These are phyloP conservation scores for Baeospora myosura DNA, from an alignment of 1,284 basidiomycete species.

Conservation along the genomic window DNA sequence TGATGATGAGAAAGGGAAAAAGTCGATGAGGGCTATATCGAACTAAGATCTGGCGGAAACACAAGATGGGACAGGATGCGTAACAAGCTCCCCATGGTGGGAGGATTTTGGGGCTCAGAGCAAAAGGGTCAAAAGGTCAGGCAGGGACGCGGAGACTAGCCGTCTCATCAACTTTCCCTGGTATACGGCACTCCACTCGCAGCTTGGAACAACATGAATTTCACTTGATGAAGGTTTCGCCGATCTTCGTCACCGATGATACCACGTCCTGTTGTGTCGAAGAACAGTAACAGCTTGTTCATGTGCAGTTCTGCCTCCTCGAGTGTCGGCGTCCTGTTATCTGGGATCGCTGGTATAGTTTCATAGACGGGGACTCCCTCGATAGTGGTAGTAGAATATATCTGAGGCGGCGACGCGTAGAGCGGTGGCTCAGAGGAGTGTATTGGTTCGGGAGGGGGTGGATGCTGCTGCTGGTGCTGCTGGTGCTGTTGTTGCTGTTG, in stretches of 20 bases:
- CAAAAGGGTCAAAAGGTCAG: too few species aligned
- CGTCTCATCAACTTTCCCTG: too few species aligned
- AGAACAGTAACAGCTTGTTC: slow-evolving; percentile 40
- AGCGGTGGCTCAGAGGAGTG: background rate
- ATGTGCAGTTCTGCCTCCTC: slow-evolving; percentile 45
- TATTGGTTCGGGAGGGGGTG: background rate
- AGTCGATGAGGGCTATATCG: background rate
- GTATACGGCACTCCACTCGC: slow-evolving; percentile 33
- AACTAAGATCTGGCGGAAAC: too few species aligned
- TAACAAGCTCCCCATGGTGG: too few species aligned
- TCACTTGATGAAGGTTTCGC: slow-evolving; percentile 36
- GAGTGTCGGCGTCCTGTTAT: slow-evolving; percentile 26
- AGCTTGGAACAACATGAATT: slow-evolving; percentile 39
- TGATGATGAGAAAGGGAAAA: background rate
- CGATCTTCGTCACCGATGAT: slow-evolving; percentile 37
- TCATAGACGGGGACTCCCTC: slow-evolving; percentile 14
- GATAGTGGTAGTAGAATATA: background rate
- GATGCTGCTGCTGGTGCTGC: background rate
- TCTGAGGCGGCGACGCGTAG: background rate
- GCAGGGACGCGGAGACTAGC: too few species aligned
- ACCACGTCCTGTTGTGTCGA: slow-evolving; percentile 36
- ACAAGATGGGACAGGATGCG: too few species aligned
- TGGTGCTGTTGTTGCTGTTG: background rate
- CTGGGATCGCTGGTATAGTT: slow-evolving; percentile 18
- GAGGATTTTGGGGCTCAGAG: too few species aligned